phyloP scores from a whole-genome alignment of 2,329 filamentous ascomycete species.

The Arthroderma uncinatum region DNA sequence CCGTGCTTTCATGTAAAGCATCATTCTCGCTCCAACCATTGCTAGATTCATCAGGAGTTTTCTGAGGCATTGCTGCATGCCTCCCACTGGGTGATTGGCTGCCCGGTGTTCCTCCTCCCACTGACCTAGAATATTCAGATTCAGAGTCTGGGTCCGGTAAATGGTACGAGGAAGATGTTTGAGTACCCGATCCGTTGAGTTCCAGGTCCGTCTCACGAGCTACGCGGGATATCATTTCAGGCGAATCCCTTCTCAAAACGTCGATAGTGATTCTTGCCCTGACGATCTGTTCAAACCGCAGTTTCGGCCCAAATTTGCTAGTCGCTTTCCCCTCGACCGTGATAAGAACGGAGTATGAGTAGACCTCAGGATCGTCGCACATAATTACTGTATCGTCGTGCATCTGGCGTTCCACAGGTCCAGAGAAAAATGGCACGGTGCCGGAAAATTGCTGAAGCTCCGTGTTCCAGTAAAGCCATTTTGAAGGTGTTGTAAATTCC shows the following conservation, averaged over 20 bases:
- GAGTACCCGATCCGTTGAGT: too few species aligned
- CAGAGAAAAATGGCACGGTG: slow-evolving; percentile 17
- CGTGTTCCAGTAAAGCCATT: slow-evolving; percentile 20
- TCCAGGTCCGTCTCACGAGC: too few species aligned
- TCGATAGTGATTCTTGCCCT: slow-evolving; percentile 14
- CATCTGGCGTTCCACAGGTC: slow-evolving; percentile 3
- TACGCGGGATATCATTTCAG: background rate
- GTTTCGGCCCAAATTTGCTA: slow-evolving; percentile 7
- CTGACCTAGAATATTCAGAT: too few species aligned
- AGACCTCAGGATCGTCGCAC: background rate
- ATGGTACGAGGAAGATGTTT: too few species aligned
- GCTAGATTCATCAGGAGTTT: too few species aligned
- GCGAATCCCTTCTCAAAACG: slow-evolving; percentile 5
- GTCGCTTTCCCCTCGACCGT: slow-evolving; percentile 13
- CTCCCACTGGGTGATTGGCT: too few species aligned
- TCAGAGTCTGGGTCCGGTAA: too few species aligned
- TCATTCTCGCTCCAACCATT: too few species aligned
- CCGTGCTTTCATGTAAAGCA: too few species aligned
- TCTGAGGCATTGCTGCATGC: too few species aligned
- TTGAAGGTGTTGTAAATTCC: slow-evolving; percentile 6
- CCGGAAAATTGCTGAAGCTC: slow-evolving; percentile 14
- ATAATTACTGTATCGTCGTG: background rate
- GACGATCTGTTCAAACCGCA: slow-evolving; percentile 15
- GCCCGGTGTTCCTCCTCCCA: too few species aligned
- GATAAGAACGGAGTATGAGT: slow-evolving; percentile 11